Conservation (phyloP, 2,329 filamentous ascomycete species). For the Colletotrichum orchidophilum region DNA sequence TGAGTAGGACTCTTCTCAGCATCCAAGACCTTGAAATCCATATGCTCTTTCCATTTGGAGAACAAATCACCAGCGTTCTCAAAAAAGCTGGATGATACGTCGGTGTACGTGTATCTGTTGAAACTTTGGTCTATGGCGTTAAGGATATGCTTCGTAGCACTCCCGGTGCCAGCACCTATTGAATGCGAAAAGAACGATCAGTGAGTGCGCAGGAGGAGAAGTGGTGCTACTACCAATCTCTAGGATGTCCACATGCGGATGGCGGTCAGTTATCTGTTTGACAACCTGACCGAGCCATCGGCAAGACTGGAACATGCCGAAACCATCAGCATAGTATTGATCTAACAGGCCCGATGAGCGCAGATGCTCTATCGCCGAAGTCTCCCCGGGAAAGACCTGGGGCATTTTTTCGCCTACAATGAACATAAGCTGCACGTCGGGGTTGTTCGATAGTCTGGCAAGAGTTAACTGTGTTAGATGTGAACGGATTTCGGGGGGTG, state of each 20-base stretch:
- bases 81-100: constrained; percentile 36
- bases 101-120: constrained; percentile 37
- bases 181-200: background rate
- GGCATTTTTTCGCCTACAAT: background rate
- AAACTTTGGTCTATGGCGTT: constrained; percentile 13
- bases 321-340: background rate
- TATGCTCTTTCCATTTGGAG: constrained; percentile 13
- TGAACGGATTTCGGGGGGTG: no score
- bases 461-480: constrained; percentile 2
- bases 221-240: constrained; percentile 5
- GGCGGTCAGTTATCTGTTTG: background rate
- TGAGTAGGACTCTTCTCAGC: constrained; percentile 38
- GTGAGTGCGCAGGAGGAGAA: background rate
- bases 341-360: background rate
- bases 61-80: constrained; percentile 39
- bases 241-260: constrained; percentile 2
- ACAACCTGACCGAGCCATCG: background rate
- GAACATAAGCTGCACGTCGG: background rate
- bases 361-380: background rate
- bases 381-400: background rate
- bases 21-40: constrained; percentile 41
- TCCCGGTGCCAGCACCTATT: constrained; percentile 55
- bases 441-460: background rate
- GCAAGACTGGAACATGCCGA: background rate
- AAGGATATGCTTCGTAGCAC: constrained; percentile 29